Conservation (phyloP, 2,329 filamentous ascomycete genomes). For the Fusarium continuum region DNA sequence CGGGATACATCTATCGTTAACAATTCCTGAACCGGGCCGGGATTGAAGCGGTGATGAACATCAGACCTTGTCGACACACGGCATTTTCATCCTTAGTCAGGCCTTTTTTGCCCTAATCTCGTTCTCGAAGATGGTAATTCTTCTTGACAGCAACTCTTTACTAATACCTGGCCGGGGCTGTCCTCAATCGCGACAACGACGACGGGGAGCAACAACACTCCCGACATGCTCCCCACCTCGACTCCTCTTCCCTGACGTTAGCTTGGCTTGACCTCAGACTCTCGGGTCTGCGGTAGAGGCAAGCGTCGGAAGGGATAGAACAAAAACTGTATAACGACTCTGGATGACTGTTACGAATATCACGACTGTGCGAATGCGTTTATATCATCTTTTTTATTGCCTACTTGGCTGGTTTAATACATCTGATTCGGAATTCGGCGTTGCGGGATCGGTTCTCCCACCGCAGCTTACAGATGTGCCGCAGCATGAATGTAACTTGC, state of each 20-base stretch:
- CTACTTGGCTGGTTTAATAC: constrained; percentile 38
- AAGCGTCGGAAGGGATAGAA: constrained; percentile 1
- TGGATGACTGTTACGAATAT: constrained; percentile 45
- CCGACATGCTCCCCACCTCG: constrained; percentile 2
- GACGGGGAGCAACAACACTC: constrained; percentile 15
- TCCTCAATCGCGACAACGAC: constrained; percentile 17
- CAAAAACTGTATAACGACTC: constrained; percentile 42
- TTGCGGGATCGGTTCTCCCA: constrained; percentile 28
- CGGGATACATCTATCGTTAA: neutral
- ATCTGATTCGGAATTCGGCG: constrained; percentile 42
- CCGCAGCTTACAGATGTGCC: constrained; percentile 16
- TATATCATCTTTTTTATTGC: constrained; percentile 36
- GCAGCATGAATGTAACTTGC: constrained; percentile 25
- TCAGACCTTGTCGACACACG: neutral
- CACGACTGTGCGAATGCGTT: constrained; percentile 38
- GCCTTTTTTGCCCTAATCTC: constrained; percentile 13
- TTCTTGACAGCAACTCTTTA: constrained; percentile 30
- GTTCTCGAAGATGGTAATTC: constrained; percentile 13
- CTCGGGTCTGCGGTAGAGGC: neutral
- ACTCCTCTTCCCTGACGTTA: neutral
- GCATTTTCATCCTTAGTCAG: constrained; percentile 3
- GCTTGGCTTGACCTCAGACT: constrained; percentile 2
- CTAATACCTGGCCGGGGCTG: constrained; percentile 35
- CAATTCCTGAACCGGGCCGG: constrained; percentile 29
- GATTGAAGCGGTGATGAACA: constrained; percentile 4